Base-by-base conservation (phyloP, 2,329 filamentous ascomycete species). In the Apiospora pterosperma region DNA sequence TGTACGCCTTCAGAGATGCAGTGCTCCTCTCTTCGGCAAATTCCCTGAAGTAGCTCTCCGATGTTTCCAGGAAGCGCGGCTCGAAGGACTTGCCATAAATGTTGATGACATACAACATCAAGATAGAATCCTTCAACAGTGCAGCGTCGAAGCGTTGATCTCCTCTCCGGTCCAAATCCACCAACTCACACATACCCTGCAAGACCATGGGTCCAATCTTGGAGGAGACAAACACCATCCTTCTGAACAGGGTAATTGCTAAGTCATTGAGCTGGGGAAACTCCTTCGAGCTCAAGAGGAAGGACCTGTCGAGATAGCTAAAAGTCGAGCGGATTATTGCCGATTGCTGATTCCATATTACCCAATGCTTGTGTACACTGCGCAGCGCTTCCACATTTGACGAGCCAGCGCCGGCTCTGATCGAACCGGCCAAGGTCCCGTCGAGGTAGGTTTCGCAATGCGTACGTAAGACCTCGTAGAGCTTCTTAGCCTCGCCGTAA, bases 271-370 rank as follows among this genome's bases (percentile, higher is more conserved):
- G 88, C 38, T 91, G 91, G 11, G 85, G 84, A 39, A 85, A 79
- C 25, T 90, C 87, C 69, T 90, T 88, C 58, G 89, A 88, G 64
- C 90, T 89, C 2, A 97, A 82, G 8, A 99, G 84, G 74, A 93
- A 97, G 2, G 93, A 92, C 67, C 96, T 89, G 75, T 99, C 95
- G 69, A 99, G 85, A 73, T 94, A 99, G 79, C 93, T 97, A 78
- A 97, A 98, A 42, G 96, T 91, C 68, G 92, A 95, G 60, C 93
- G 88, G 62, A 99, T 87, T 16, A 90, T 89, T 82, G 92, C 91
- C 79, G 93, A 83, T 76, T 96, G 91, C 44, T 84, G 81, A 70
- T 89, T 91, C 94, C 95, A 99, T 25, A 81, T 82, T 64, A 84
- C 83, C 95, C 96, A 99, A 62, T 85, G 80, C 36, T 73, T 76